Evolutionary conservation across 768 basidiomycete species (phyloP).

Genomic region (Amanita fuliginea): DNA sequence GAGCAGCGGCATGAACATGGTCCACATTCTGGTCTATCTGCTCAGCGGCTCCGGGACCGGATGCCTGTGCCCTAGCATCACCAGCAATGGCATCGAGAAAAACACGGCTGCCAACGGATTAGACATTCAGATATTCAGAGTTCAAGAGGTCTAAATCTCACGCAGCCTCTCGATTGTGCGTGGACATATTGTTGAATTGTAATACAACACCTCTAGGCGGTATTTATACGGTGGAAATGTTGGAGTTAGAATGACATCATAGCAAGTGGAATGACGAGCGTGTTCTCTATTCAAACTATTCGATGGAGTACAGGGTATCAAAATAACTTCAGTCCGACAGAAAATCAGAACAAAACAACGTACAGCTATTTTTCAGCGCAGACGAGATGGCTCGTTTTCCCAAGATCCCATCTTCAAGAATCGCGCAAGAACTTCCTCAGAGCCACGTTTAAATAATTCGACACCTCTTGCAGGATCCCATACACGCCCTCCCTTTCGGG

Average conservation of each 20-base stretch:
- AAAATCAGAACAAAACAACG: background rate
- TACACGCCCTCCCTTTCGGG: constrained; percentile 46
- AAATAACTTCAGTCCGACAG: constrained; percentile 3
- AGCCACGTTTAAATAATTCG: constrained; percentile 77
- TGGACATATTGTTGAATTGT: background rate
- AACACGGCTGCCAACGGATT: constrained; percentile 15
- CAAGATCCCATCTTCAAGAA: constrained; percentile 74
- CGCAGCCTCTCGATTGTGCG: background rate
- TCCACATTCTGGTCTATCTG: constrained; percentile 31
- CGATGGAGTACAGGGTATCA: constrained; percentile 1
- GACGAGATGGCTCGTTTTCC: constrained; percentile 37
- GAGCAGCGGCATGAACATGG: constrained; percentile 27
- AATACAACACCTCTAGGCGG: too few species aligned
- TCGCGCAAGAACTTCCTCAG: constrained; percentile 76
- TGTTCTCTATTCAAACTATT: background rate
- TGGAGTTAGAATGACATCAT: background rate
- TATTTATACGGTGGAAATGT: background rate
- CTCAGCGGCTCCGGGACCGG: constrained; percentile 25
- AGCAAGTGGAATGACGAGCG: background rate
- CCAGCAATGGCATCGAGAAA: constrained; percentile 45
- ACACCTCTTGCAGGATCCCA: constrained; percentile 85
- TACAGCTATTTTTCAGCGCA: background rate
- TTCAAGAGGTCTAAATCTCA: background rate
- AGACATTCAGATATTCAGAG: background rate
- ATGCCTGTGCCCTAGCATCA: constrained; percentile 36